Percentiles rank a stretch among this genome's conserved stretches.
These are phyloP conservation scores for Pleurotus tuoliensis DNA, from an alignment of 768 basidiomycete species.

Conservation along the genomic window DNA sequence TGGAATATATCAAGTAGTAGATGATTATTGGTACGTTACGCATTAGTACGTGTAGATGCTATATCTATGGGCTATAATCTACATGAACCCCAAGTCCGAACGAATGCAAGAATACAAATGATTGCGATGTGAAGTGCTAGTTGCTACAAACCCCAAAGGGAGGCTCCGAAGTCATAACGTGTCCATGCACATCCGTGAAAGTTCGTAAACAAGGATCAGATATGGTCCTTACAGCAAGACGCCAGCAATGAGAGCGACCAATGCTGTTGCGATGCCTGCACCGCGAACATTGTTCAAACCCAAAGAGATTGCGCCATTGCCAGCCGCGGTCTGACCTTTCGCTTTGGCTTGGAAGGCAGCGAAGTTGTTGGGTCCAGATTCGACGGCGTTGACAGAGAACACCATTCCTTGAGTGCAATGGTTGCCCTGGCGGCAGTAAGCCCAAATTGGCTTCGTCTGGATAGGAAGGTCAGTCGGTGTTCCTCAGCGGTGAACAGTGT, in stretches of 20 bases:
- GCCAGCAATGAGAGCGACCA: background rate
- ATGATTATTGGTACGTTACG: too few species aligned
- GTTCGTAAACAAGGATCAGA: background rate
- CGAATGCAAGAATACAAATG: conserved; percentile 6
- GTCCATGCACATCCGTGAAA: background rate
- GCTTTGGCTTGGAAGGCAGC: conserved; percentile 48
- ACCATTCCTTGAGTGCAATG: conserved; percentile 63
- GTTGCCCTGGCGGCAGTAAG: conserved; percentile 42
- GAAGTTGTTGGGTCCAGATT: conserved; percentile 47
- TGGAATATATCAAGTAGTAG: too few species aligned
- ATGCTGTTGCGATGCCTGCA: conserved; percentile 5
- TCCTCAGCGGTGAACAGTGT: background rate
- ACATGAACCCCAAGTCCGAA: background rate
- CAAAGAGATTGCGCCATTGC: background rate
- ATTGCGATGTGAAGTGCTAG: background rate
- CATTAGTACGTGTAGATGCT: too few species aligned
- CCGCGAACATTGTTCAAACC: conserved; percentile 1
- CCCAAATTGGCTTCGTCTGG: conserved; percentile 53
- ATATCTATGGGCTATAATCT: too few species aligned
- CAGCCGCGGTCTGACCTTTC: conserved; percentile 38
- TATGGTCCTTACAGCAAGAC: background rate
- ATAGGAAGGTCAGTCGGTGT: background rate
- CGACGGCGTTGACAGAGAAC: conserved; percentile 51
- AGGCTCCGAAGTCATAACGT: background rate
- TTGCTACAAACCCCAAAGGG: conserved; percentile 1